Base-by-base conservation (phyloP, 2,329 filamentous ascomycete genomes). In the Botrytis paeoniae region DNA sequence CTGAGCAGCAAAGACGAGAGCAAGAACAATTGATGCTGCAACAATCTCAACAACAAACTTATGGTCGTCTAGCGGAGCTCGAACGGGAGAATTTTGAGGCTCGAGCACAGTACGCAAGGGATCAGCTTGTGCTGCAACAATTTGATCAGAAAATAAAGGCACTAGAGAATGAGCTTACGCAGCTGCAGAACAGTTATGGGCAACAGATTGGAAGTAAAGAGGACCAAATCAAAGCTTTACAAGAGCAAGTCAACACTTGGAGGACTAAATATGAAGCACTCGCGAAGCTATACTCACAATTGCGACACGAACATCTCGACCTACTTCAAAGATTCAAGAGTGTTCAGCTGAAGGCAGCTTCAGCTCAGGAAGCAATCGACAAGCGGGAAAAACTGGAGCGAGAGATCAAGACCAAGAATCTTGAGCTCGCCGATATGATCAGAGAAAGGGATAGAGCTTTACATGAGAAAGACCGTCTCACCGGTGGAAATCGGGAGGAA, bases 381-480 rank as follows among this genome's bases (percentile, higher is more conserved):
- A 91, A 89, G 78, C 91, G 95, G 14, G 96, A 99, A 85, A 97
- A 97, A 85, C 87, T 99, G 70, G 94, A 98, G 84, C 92, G 95
- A 48, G 96, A 99, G 84, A 92, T 99, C 82, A 99, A 99, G 88
- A 98, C 95, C 43, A 99, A 99, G 89, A 99, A 99, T 81, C 86
- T 99, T n/a, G 96, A 99, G 82, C 85, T 99, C 75, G 96, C 96
- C 45, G 94, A 98, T 82, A 98, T 99, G 96, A 99, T 99, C 76
- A 90, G 96, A 61, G 96, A 99, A 84, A 89, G 96, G 78, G 96
- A 99, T 80, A 90, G 96, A 76, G 96, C 96, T 43, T 84, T 98
- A 70, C 94, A 98, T 80, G 96, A 99, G 75, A 94, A 95, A 82
- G 96, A 99, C 81, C 90, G 96, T 72, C 85, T 92, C n/a, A 89